These are phyloP conservation scores for Isatis tinctoria DNA, from an alignment of 345 rosid genomes.

Conservation along the genomic window DNA sequence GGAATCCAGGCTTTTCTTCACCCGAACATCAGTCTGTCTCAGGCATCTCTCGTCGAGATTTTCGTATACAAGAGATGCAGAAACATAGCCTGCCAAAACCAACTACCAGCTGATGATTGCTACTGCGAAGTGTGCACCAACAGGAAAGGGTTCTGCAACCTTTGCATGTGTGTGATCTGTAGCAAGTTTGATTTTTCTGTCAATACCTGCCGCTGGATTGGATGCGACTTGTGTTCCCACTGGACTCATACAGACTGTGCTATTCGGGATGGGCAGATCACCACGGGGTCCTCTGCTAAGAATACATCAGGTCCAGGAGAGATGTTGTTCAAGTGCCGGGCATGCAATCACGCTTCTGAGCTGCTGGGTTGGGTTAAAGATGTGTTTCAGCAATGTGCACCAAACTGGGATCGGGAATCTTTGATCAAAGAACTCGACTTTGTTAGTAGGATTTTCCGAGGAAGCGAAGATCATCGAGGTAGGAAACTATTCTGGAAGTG, in stretches of 20 bases:
- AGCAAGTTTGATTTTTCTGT: conserved; percentile 91
- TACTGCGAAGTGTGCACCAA: conserved; percentile 68
- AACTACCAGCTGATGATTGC: conserved; percentile 91
- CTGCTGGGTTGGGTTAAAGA: conserved; percentile 98
- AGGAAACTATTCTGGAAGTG: conserved; percentile 88
- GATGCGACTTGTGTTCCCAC: conserved; percentile 91
- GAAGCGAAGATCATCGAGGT: conserved; percentile 85
- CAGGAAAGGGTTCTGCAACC: conserved; percentile 88
- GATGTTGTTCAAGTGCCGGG: conserved; percentile 77
- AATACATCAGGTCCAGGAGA: conserved; percentile 59
- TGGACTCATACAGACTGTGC: conserved; percentile 99
- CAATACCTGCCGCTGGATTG: conserved; percentile 95
- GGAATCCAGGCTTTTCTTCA: conserved; percentile 92
- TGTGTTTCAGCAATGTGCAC: conserved; percentile 90
- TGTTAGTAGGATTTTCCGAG: conserved; percentile 75
- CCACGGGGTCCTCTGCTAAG: conserved; percentile 60
- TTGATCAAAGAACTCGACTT: conserved; percentile 83
- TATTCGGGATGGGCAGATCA: conserved; percentile 75
- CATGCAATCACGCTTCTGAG: conserved; percentile 84
- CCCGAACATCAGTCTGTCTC: conserved; percentile 77
- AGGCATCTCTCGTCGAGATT: conserved; percentile 68
- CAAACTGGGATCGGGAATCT: conserved; percentile 82
- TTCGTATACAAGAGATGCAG: conserved; percentile 87
- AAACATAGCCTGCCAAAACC: conserved; percentile 87
- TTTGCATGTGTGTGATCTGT: conserved; percentile 94